phyloP scores from a whole-genome alignment of 2,329 filamentous ascomycete species.

The Ophiostoma pallidulum region DNA sequence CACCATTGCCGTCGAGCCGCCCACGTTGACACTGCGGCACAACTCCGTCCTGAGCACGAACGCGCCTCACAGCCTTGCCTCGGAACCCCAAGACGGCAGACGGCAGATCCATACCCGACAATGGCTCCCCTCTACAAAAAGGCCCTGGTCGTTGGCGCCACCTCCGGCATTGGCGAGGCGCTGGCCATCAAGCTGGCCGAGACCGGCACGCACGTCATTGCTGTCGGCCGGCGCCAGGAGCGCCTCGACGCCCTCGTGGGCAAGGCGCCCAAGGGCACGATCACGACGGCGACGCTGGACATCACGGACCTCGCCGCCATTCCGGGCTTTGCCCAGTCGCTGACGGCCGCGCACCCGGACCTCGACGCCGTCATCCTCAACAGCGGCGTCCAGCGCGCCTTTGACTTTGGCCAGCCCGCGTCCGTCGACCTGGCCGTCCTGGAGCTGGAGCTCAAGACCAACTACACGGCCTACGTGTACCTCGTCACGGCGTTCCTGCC shows the following conservation, averaged over 20 bases:
- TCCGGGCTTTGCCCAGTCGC: slow-evolving; percentile 21
- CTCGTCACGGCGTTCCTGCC: slow-evolving; percentile 37
- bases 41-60: no score
- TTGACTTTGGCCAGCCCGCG: slow-evolving; percentile 34
- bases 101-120: background rate
- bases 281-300: slow-evolving; percentile 29
- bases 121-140: slow-evolving; percentile 32
- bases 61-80: no score
- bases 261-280: slow-evolving; percentile 9
- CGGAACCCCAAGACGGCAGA: no score
- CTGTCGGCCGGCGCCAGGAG: slow-evolving; percentile 37
- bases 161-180: slow-evolving; percentile 39
- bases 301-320: slow-evolving; percentile 31
- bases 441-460: slow-evolving; percentile 32
- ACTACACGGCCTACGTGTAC: slow-evolving; percentile 35
- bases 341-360: slow-evolving; percentile 31
- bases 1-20: no score
- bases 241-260: slow-evolving; percentile 31
- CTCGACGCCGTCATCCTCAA: slow-evolving; percentile 44
- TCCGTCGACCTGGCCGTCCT: slow-evolving; percentile 30
- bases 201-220: slow-evolving; percentile 34
- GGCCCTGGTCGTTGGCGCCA: slow-evolving; percentile 41
- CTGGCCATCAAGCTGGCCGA: slow-evolving; percentile 29
- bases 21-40: no score
- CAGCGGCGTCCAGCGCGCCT: slow-evolving; percentile 36